phyloP scores from a whole-genome alignment of 371 early-diverging fungal genomes.

The Funneliformis caledonium region DNA sequence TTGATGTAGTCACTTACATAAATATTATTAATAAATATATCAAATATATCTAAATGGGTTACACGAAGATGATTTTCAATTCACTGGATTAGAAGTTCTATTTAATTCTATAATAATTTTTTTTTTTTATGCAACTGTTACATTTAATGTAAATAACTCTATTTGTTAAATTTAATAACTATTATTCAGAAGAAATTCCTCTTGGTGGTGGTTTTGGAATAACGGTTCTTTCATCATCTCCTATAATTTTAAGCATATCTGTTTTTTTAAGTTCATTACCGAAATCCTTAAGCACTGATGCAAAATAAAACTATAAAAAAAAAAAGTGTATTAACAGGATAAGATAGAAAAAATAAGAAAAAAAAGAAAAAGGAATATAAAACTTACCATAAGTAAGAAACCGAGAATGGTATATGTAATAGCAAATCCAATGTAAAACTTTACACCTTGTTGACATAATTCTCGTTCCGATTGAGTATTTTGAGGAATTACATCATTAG shows the following conservation, averaged over 20 bases:
- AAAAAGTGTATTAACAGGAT: background rate
- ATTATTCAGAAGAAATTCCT: background rate
- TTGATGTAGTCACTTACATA: too few species aligned
- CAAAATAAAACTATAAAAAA: slow-evolving; percentile 11
- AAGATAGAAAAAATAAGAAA: background rate
- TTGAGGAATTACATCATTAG: background rate
- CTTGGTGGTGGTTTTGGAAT: background rate
- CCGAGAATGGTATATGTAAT: background rate
- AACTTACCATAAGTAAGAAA: background rate
- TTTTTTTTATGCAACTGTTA: too few species aligned
- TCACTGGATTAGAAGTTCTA: too few species aligned
- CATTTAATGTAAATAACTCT: too few species aligned
- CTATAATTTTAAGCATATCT: background rate
- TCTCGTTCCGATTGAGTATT: background rate
- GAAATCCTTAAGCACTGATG: background rate
- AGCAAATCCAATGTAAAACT: background rate
- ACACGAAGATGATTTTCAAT: too few species aligned
- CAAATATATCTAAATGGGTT: too few species aligned
- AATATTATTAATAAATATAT: too few species aligned
- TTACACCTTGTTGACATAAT: background rate
- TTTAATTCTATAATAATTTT: too few species aligned
- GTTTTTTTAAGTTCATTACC: background rate
- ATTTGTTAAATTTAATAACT: background rate
- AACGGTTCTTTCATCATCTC: background rate
- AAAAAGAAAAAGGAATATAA: background rate